Percentiles rank a stretch among this genome's conserved stretches.
Evolutionary conservation across 345 rosid species (phyloP).

Genomic region (Trapa incisa): DNA sequence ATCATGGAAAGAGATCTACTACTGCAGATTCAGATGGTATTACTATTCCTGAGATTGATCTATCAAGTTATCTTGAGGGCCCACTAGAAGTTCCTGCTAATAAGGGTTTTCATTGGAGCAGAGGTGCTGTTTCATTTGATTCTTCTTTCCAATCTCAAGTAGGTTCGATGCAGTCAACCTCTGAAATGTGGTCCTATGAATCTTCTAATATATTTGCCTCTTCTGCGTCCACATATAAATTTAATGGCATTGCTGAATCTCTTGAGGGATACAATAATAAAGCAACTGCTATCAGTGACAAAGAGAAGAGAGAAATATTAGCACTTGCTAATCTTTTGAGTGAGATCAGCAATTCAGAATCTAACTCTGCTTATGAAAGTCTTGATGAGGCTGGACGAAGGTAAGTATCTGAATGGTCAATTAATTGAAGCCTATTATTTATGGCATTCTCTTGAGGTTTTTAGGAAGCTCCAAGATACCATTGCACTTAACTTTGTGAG

Average conservation of each 20-base stretch:
- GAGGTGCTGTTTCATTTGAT: constrained; percentile 27
- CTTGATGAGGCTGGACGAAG: constrained; percentile 85
- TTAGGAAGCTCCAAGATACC: background rate
- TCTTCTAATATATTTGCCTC: constrained; percentile 23
- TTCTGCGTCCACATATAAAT: constrained; percentile 37
- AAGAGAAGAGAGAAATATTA: constrained; percentile 55
- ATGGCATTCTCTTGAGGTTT: background rate
- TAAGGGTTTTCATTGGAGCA: constrained; percentile 53
- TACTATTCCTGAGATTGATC: constrained; percentile 43
- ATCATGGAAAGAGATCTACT: constrained; percentile 21
- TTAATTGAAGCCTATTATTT: background rate
- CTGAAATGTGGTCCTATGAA: constrained; percentile 23
- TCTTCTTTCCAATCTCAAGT: constrained; percentile 36
- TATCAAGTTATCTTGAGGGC: constrained; percentile 67
- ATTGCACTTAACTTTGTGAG: background rate
- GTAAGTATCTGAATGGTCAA: constrained; percentile 23
- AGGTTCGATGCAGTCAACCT: constrained; percentile 20
- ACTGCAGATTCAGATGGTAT: constrained; percentile 18
- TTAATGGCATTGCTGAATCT: constrained; percentile 37
- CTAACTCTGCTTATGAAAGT: constrained; percentile 60
- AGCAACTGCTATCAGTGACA: constrained; percentile 25
- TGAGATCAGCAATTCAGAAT: constrained; percentile 50
- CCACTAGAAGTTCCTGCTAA: constrained; percentile 28
- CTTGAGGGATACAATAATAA: constrained; percentile 35
- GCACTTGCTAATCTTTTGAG: constrained; percentile 58